These are phyloP conservation scores for Phascolomyces articulosus DNA, from an alignment of 371 early-diverging fungal genomes.

Conservation along the genomic window DNA sequence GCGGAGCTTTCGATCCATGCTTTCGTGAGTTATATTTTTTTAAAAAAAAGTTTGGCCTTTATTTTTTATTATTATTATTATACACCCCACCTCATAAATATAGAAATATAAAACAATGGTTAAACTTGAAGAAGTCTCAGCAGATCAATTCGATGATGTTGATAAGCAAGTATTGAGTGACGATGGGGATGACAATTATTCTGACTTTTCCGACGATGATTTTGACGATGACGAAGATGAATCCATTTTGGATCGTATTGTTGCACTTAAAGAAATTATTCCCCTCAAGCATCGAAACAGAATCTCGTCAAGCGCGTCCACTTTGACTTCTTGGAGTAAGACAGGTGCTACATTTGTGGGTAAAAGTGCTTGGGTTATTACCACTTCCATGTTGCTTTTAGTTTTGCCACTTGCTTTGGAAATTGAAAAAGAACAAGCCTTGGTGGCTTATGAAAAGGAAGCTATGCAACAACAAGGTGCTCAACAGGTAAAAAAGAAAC, in stretches of 20 bases:
- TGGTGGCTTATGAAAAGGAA: conserved; percentile 78
- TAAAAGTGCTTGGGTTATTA: conserved; percentile 81
- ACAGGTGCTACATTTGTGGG: conserved; percentile 66
- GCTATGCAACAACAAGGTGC: conserved; percentile 68
- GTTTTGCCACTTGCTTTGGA: conserved; percentile 78
- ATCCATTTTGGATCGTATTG: conserved; percentile 69
- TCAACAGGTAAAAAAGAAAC: conserved; percentile 41
- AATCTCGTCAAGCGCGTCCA: conserved; percentile 52
- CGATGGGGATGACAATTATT: conserved; percentile 57
- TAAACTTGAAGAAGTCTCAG: conserved; percentile 56
- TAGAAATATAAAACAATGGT: conserved; percentile 38
- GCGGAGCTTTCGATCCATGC: too few species aligned
- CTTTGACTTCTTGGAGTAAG: conserved; percentile 59
- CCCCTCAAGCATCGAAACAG: conserved; percentile 69
- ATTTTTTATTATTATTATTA: too few species aligned
- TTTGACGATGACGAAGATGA: conserved; percentile 60
- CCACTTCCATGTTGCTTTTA: conserved; percentile 76
- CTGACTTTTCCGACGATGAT: conserved; percentile 63
- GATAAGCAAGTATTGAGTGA: conserved; percentile 43
- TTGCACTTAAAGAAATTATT: conserved; percentile 78
- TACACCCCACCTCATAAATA: background rate
- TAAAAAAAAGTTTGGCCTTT: too few species aligned
- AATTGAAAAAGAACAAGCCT: conserved; percentile 75
- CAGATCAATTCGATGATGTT: conserved; percentile 47
- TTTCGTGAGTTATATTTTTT: too few species aligned